A percentile compares a stretch with the other conserved stretches of the same genome.
These are phyloP conservation scores for Graphilbum ipis-grandicollis DNA, from an alignment of 2,329 filamentous ascomycete genomes.

Conservation along the genomic window DNA sequence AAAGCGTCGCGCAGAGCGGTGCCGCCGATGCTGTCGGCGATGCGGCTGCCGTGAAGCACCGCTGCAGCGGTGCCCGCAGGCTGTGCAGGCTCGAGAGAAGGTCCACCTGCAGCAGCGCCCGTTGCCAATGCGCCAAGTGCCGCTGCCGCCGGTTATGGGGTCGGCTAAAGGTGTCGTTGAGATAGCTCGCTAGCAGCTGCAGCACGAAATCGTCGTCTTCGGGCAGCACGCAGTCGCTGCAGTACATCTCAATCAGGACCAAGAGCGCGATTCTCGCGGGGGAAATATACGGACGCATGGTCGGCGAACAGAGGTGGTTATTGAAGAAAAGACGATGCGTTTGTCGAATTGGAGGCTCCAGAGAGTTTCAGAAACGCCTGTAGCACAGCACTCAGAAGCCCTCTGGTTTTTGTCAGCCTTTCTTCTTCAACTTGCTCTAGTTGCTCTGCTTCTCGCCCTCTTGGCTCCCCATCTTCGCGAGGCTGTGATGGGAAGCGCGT, in stretches of 20 bases:
- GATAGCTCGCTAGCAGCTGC: slow-evolving; percentile 22
- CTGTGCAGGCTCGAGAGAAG: slow-evolving; percentile 23
- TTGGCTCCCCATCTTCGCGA: too few species aligned
- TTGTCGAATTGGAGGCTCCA: too few species aligned
- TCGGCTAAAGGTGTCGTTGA: slow-evolving; percentile 27
- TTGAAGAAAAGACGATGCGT: neutral
- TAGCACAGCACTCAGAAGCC: too few species aligned
- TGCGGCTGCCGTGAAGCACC: neutral
- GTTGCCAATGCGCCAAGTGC: slow-evolving; percentile 23
- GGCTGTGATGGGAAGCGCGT: too few species aligned
- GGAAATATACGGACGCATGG: slow-evolving; percentile 8
- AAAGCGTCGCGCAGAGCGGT: slow-evolving; percentile 27
- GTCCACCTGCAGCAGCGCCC: slow-evolving; percentile 30
- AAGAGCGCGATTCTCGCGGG: slow-evolving; percentile 57
- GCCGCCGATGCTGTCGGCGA: neutral
- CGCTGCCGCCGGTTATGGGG: slow-evolving; percentile 8
- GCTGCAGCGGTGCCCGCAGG: slow-evolving; percentile 6
- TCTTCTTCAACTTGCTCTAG: too few species aligned
- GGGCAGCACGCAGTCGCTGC: slow-evolving; percentile 36
- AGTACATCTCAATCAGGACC: slow-evolving; percentile 66
- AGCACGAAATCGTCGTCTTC: slow-evolving; percentile 22
- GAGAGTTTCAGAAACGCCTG: too few species aligned
- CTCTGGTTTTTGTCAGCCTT: too few species aligned
- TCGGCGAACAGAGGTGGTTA: neutral
- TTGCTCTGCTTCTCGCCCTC: too few species aligned